phyloP scores from a whole-genome alignment of 2,329 filamentous ascomycete species.

The Aspergillus ustus region DNA sequence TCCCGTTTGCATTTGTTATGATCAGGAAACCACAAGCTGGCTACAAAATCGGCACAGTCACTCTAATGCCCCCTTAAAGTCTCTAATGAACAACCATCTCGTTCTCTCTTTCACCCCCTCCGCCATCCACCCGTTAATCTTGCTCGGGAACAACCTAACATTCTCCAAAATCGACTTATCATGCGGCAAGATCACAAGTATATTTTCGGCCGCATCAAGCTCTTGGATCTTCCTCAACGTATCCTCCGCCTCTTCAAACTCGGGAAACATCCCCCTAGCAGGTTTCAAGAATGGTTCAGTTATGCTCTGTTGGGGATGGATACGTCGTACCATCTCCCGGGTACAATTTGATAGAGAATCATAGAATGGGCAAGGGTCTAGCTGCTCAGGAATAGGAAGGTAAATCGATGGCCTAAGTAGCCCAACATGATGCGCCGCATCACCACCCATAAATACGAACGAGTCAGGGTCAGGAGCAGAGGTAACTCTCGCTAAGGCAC shows the following conservation, averaged over 20 bases:
- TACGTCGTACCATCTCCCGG: not conserved
- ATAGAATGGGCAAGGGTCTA: too few relatives aligned
- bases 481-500: constrained; percentile 30
- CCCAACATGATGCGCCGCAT: constrained; percentile 31
- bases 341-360: not conserved
- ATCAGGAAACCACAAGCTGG: too few relatives aligned
- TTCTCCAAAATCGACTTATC: not conserved
- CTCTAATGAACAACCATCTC: too few relatives aligned
- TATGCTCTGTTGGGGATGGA: not conserved
- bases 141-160: too few relatives aligned
- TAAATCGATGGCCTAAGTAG: constrained; percentile 35
- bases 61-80: too few relatives aligned
- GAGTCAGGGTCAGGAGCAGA: constrained; percentile 3
- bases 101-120: too few relatives aligned
- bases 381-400: not conserved
- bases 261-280: not conserved
- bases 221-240: not conserved
- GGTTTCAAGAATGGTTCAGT: not conserved
- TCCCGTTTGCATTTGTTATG: too few relatives aligned
- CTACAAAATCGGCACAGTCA: too few relatives aligned
- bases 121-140: too few relatives aligned
- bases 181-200: not conserved
- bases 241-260: not conserved
- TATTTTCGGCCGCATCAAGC: not conserved
- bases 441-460: constrained; percentile 36